Conservation (phyloP, 2,329 filamentous ascomycete species). For the Penicillium sp. region DNA sequence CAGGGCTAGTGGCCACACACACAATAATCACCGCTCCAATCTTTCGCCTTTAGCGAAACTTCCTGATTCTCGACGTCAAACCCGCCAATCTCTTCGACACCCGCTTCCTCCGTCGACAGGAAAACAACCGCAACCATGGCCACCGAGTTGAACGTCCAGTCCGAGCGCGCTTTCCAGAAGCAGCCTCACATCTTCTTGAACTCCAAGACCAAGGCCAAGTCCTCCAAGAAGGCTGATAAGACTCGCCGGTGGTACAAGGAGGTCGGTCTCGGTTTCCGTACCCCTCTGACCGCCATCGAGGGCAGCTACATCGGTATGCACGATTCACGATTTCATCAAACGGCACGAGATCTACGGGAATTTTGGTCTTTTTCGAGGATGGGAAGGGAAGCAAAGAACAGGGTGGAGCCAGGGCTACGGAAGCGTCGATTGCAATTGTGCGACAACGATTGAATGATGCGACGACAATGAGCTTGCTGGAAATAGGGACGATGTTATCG, state of each 20-base stretch:
- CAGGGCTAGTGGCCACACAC: slow-evolving; percentile 38
- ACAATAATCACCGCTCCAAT: slow-evolving; percentile 35
- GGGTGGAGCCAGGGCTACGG: background rate
- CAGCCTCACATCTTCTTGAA: slow-evolving; percentile 99
- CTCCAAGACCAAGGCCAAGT: slow-evolving; percentile 85
- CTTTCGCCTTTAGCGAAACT: slow-evolving; percentile 32
- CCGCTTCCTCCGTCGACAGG: slow-evolving; percentile 39
- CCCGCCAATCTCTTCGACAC: slow-evolving; percentile 37
- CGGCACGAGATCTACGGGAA: slow-evolving; percentile 18
- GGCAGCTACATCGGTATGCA: slow-evolving; percentile 97
- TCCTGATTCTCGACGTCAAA: slow-evolving; percentile 43
- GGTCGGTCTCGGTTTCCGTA: slow-evolving; percentile 98
- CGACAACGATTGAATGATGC: background rate
- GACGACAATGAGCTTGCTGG: background rate
- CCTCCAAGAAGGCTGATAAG: slow-evolving; percentile 79
- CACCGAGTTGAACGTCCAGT: slow-evolving; percentile 99
- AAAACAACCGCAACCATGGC: slow-evolving; percentile 72
- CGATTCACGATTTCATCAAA: slow-evolving; percentile 26
- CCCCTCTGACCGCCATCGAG: slow-evolving; percentile 98
- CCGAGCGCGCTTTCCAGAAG: slow-evolving; percentile 99
- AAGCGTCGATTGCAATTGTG: background rate
- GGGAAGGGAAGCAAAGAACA: slow-evolving; percentile 1
- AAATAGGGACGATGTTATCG: background rate
- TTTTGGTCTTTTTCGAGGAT: slow-evolving; percentile 18
- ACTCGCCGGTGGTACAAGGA: slow-evolving; percentile 99